Evolutionary conservation across 2,329 filamentous ascomycete species (phyloP).

Genomic region (Cercospora sp.): DNA sequence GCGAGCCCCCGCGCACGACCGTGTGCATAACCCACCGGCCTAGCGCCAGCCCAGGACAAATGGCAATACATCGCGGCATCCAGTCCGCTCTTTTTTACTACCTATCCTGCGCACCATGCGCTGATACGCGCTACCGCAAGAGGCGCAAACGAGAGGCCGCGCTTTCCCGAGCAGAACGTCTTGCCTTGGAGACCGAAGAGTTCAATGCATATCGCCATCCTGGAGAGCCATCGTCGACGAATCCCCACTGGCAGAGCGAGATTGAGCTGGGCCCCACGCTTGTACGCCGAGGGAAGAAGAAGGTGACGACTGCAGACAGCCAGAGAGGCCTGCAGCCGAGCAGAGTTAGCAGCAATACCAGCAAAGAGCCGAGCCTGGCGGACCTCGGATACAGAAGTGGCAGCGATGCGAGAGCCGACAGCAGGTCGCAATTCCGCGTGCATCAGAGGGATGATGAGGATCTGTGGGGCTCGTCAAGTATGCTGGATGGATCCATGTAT

Average conservation of each 20-base stretch:
- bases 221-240: slow-evolving; percentile 76
- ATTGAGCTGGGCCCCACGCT: slow-evolving; percentile 72
- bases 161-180: slow-evolving; percentile 56
- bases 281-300: slow-evolving; percentile 49
- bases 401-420: slow-evolving; percentile 34
- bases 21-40: background rate
- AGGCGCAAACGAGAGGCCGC: slow-evolving; percentile 67
- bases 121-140: slow-evolving; percentile 67
- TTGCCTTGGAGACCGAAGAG: slow-evolving; percentile 59
- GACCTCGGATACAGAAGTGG: slow-evolving; percentile 33
- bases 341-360: slow-evolving; percentile 47
- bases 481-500: slow-evolving; percentile 26
- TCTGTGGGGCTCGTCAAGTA: slow-evolving; percentile 65
- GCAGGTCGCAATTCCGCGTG: slow-evolving; percentile 72
- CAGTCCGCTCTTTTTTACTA: slow-evolving; percentile 79
- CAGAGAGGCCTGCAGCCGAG: slow-evolving; percentile 36
- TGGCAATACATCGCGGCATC: slow-evolving; percentile 50
- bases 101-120: slow-evolving; percentile 75
- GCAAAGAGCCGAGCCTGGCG: slow-evolving; percentile 38
- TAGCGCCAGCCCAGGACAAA: slow-evolving; percentile 14
- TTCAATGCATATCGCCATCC: slow-evolving; percentile 71
- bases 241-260: slow-evolving; percentile 85
- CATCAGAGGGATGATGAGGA: slow-evolving; percentile 89
- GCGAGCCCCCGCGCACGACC: background rate
- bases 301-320: slow-evolving; percentile 39